Evolutionary conservation across 495 filamentous ascomycete species (phyloP).

Genomic region (Daldinia childiae): DNA sequence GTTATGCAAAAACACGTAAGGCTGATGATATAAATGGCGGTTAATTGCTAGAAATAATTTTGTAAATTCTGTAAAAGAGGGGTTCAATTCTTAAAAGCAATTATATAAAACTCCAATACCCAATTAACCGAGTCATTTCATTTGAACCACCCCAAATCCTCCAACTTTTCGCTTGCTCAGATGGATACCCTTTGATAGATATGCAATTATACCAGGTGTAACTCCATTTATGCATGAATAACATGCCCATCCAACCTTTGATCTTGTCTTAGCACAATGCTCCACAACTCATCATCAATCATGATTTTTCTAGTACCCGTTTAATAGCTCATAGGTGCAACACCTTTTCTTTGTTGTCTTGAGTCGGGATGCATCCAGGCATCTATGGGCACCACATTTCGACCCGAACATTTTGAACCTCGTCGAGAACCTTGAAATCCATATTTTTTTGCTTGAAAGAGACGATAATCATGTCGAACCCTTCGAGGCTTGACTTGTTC

Average conservation of each 20-base stretch:
- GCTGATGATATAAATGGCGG: no score
- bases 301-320: no score
- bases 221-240: background rate
- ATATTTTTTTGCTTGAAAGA: slow-evolving; percentile 44
- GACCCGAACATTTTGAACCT: slow-evolving; percentile 30
- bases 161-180: background rate
- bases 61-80: background rate
- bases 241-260: background rate
- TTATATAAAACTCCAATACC: background rate
- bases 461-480: slow-evolving; percentile 50
- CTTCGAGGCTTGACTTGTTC: slow-evolving; percentile 35
- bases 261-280: background rate
- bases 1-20: no score
- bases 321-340: no score
- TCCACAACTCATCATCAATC: no score
- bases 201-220: background rate
- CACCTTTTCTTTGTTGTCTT: no score
- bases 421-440: slow-evolving; percentile 44
- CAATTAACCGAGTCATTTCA: background rate
- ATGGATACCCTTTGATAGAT: background rate
- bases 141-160: background rate
- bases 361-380: background rate
- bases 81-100: background rate
- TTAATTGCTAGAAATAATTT: background rate
- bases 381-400: slow-evolving; percentile 46